Conservation (phyloP, 176 grass and related monocot species). For the Musa schizocarpa region DNA sequence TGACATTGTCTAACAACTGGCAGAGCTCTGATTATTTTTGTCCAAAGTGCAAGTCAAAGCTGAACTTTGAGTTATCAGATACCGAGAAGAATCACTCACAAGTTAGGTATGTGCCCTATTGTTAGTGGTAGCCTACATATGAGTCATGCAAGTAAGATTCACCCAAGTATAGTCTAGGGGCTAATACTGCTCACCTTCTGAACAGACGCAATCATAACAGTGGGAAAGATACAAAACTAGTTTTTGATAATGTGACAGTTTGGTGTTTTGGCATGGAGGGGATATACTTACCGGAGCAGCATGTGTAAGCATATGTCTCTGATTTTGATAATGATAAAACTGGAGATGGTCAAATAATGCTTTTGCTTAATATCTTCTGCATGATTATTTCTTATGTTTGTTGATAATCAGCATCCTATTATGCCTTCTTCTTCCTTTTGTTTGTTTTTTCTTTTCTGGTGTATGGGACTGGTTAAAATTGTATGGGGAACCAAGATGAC, state of each 20-base stretch:
- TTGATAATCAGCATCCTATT: not conserved
- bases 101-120: slow-evolving; percentile 38
- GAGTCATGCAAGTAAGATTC: slow-evolving; percentile 7
- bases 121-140: slow-evolving; percentile 4
- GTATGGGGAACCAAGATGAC: not conserved
- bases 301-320: slow-evolving; percentile 51
- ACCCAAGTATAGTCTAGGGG: slow-evolving; percentile 4
- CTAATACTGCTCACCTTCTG: slow-evolving; percentile 9
- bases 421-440: not conserved
- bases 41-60: slow-evolving; percentile 45
- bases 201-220: slow-evolving; percentile 18
- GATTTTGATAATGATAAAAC: not conserved
- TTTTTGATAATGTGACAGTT: slow-evolving; percentile 47
- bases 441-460: not conserved
- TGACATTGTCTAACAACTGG: slow-evolving; percentile 39
- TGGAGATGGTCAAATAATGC: not conserved
- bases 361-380: not conserved
- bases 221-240: slow-evolving; percentile 13
- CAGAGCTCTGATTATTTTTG: slow-evolving; percentile 59
- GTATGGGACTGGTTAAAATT: not conserved
- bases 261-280: slow-evolving; percentile 86
- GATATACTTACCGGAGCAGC: slow-evolving; percentile 66
- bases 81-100: slow-evolving; percentile 45
- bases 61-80: slow-evolving; percentile 8
- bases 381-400: not conserved